Evolutionary conservation across 1,139 yeast species (phyloP), one percentile per base, ranked within the genome.

Genomic region (Yamadazyma trypodendri): DNA sequence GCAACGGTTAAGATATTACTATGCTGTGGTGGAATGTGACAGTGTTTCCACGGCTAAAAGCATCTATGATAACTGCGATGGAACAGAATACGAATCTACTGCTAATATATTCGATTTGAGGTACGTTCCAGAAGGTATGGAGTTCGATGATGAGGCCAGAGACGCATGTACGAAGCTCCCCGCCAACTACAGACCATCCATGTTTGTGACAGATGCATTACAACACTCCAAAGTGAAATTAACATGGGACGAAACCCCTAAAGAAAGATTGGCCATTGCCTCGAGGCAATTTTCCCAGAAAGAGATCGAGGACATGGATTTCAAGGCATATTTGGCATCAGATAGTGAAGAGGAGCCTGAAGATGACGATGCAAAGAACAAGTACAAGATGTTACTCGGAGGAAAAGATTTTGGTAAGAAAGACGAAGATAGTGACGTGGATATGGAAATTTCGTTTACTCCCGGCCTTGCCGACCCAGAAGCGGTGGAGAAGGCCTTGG

Each of bases 241-340:
- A 46, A 89, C 97, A 0, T 90, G 97, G 97, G 99, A 94, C 61
- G 97, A 92, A 62, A 94, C 97, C 0, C 98, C 98, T 3, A 83
- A 80, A 43, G 97, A 89, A 54, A 77, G 98, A 57, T 61, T 80
- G n/a, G 81, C 85, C 40, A 61, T 90, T 38, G 79, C 96, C 1
- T 75, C 85, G 13, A 79, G 83, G 50, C 89, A 90, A 12, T 90
- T 94, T 55, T 80, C 89, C 34, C 95, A 87, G 55, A 82, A 84
- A 58, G 98, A 94, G 56, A 74, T 90, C 36, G 97, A 92, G 49
- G 97, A 90, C 36, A 88, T 90, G 94, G 98, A 94, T 59, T 84
- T 90, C 65, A 82, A 88, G 55, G 97, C 97, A 2, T 94, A 94
- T 53, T 68, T 94, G 42, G 99, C 98, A 0, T 84, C 95, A 34